Evolutionary conservation across 148 eudicot species (phyloP).

Genomic region (Arctostaphylos glauca): DNA sequence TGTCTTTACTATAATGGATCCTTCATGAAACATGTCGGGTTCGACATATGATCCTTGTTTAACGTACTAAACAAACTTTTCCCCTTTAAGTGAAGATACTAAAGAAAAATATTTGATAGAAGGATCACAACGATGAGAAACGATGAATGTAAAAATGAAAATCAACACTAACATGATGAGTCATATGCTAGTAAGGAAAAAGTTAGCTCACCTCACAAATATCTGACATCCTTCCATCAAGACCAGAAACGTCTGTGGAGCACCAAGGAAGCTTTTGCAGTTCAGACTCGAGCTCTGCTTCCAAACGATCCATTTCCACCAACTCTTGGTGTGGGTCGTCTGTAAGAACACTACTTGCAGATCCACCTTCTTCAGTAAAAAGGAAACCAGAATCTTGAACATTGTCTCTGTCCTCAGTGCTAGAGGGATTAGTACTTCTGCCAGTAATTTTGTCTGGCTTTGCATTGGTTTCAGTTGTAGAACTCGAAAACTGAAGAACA

Average conservation of each 20-base stretch:
- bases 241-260: constrained; percentile 32
- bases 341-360: constrained; percentile 49
- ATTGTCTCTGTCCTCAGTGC: constrained; percentile 17
- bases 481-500: constrained; percentile 17
- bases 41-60: background rate
- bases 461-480: constrained; percentile 16
- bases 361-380: constrained; percentile 37
- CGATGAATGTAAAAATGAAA: background rate
- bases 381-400: constrained; percentile 20
- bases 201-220: constrained; percentile 36
- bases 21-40: background rate
- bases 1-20: background rate
- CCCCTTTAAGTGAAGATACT: background rate
- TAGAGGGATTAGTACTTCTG: constrained; percentile 8
- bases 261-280: constrained; percentile 67
- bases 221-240: constrained; percentile 29
- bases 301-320: constrained; percentile 60
- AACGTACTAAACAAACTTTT: background rate
- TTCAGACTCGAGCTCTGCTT: constrained; percentile 70
- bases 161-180: background rate
- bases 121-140: background rate
- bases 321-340: constrained; percentile 47
- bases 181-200: background rate
- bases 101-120: background rate
- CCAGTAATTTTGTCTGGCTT: constrained; percentile 8